Evolutionary conservation across 164 flowering plant species (phyloP).

Genomic region (Tinospora cordifolia): DNA sequence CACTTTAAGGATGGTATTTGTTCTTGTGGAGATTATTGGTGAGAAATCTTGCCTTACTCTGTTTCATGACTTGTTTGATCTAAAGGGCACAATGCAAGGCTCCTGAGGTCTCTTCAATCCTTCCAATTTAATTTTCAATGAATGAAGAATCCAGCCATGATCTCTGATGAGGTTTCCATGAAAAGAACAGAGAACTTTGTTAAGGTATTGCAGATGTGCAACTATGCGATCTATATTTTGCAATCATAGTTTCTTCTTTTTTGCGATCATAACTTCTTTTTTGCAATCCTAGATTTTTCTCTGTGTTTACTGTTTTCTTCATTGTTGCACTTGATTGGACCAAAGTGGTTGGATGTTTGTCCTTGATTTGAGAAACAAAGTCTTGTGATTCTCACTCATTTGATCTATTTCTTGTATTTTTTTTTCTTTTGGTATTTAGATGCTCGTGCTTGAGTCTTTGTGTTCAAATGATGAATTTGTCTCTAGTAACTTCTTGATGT

Average conservation of each 20-base stretch:
- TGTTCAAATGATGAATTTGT: no score
- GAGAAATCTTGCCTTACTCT: neutral
- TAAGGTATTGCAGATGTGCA: conserved; percentile 64
- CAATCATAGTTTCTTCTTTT: neutral
- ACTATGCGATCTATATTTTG: neutral
- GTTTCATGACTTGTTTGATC: neutral
- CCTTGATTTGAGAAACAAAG: no score
- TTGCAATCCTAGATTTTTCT: no score
- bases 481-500: no score
- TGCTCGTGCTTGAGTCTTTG: no score
- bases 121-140: conserved; percentile 2
- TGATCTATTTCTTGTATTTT: no score
- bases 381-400: no score
- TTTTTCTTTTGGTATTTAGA: no score
- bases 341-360: no score
- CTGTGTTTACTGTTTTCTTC: no score
- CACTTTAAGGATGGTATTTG: conserved; percentile 29
- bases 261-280: no score
- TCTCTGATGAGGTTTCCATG: conserved; percentile 81
- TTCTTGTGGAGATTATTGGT: conserved; percentile 31
- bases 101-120: neutral
- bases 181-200: conserved; percentile 84
- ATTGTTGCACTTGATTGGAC: no score
- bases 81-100: neutral
- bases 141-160: conserved; percentile 43